These are phyloP conservation scores for Raffaelea deltoideospora DNA, from an alignment of 2,329 filamentous ascomycete genomes.

Conservation along the genomic window DNA sequence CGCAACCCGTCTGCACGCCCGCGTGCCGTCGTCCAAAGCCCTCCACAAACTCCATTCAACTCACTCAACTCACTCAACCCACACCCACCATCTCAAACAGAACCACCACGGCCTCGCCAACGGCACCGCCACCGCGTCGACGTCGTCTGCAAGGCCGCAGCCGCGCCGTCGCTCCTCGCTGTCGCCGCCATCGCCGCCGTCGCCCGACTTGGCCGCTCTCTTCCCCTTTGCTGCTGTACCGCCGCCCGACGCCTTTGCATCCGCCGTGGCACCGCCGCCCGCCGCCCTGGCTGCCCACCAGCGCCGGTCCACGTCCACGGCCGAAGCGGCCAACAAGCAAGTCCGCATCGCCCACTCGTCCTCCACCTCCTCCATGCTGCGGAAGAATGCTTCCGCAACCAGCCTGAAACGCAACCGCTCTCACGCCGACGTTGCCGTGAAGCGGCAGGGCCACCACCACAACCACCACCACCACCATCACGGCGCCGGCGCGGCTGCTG, in stretches of 20 bases:
- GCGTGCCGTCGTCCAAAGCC: constrained; percentile 36
- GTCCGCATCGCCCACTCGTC: constrained; percentile 26
- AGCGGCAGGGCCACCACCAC: constrained; percentile 30
- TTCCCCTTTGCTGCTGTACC: constrained; percentile 6
- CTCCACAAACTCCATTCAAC: constrained; percentile 31
- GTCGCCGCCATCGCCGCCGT: constrained; percentile 20
- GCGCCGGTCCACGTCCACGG: constrained; percentile 29
- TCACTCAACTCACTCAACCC: too few species aligned
- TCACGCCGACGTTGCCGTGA: constrained; percentile 38
- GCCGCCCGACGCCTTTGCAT: constrained; percentile 5
- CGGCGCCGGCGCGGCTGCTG: too few species aligned
- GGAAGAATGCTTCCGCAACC: constrained; percentile 38
- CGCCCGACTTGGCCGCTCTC: constrained; percentile 16
- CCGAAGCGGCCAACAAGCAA: constrained; percentile 34
- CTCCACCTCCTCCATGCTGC: constrained; percentile 29
- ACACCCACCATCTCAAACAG: constrained; percentile 1
- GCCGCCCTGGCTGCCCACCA: constrained; percentile 15
- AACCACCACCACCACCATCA: too few species aligned
- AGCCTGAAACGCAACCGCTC: constrained; percentile 47
- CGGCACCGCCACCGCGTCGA: constrained; percentile 5
- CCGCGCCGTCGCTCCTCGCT: constrained; percentile 27
- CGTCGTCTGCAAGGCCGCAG: constrained; percentile 15
- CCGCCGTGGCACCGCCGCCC: constrained; percentile 14
- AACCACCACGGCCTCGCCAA: constrained; percentile 13
- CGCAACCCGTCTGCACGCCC: constrained; percentile 30